phyloP scores from a whole-genome alignment of 148 eudicot species.

The Rhododendron griersonianum region DNA sequence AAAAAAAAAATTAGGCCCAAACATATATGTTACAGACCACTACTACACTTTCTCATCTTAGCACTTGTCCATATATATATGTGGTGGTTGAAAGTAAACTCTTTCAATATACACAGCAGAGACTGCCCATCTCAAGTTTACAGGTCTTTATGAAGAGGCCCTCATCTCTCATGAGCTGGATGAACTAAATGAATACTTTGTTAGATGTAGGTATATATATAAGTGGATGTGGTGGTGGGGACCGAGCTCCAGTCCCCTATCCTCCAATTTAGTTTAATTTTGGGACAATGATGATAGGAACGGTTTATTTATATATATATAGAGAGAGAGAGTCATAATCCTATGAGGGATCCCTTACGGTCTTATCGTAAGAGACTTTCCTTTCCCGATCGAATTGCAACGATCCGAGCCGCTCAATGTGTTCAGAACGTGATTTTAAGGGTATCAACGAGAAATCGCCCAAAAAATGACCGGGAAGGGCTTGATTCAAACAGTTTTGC shows the following conservation, averaged over 20 bases:
- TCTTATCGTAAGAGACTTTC: too few relatives aligned
- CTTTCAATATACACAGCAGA: not conserved
- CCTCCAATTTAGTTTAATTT: not conserved
- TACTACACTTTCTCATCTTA: not conserved
- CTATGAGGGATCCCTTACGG: too few relatives aligned
- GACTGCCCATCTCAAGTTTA: not conserved
- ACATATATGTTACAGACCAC: not conserved
- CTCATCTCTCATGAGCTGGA: not conserved
- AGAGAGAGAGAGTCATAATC: too few relatives aligned
- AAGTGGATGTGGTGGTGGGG: not conserved
- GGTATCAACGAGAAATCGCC: too few relatives aligned
- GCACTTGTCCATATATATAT: not conserved
- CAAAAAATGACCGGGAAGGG: too few relatives aligned
- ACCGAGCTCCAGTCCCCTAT: not conserved
- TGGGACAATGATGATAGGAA: not conserved
- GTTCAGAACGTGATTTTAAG: too few relatives aligned
- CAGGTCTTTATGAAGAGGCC: not conserved
- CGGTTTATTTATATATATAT: too few relatives aligned
- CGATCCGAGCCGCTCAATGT: too few relatives aligned
- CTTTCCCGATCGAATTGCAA: too few relatives aligned
- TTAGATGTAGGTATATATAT: not conserved
- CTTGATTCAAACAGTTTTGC: too few relatives aligned
- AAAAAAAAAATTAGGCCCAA: too few relatives aligned
- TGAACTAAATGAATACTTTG: not conserved
- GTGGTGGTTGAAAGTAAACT: not conserved